Conservation (phyloP, 2,329 filamentous ascomycete species). For the Sclerotinia spermophila region DNA sequence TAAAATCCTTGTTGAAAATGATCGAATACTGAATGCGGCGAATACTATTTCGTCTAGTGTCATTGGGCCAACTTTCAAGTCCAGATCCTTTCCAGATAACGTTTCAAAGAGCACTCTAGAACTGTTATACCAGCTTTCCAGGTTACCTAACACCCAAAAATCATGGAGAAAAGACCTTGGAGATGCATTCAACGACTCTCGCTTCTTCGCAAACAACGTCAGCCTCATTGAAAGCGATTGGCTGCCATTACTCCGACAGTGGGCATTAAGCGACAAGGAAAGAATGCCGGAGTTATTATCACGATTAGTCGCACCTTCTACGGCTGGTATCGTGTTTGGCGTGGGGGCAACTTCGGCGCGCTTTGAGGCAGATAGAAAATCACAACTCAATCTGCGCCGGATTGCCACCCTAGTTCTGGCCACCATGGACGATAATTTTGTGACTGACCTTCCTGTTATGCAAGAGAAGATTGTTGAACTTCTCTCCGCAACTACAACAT, state of each 20-base stretch:
- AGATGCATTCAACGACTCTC: constrained; percentile 86
- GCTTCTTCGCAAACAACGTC: constrained; percentile 73
- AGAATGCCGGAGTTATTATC: constrained; percentile 75
- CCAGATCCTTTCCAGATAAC: constrained; percentile 83
- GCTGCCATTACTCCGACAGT: constrained; percentile 80
- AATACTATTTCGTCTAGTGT: constrained; percentile 79
- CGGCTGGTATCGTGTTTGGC: constrained; percentile 96
- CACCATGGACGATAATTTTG: constrained; percentile 73
- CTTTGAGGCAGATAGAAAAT: constrained; percentile 90
- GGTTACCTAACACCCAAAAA: constrained; percentile 77
- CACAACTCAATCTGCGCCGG: constrained; percentile 83
- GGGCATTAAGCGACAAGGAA: constrained; percentile 83
- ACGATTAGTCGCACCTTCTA: constrained; percentile 78
- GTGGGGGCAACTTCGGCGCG: constrained; percentile 91
- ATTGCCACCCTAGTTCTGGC: constrained; percentile 77
- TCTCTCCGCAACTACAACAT: constrained; percentile 75
- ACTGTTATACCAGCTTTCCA: constrained; percentile 73
- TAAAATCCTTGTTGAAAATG: constrained; percentile 79
- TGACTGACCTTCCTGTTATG: constrained; percentile 67
- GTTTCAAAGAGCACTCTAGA: constrained; percentile 67
- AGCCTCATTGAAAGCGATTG: constrained; percentile 67
- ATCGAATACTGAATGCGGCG: constrained; percentile 75
- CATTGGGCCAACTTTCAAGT: constrained; percentile 75
- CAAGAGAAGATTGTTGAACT: constrained; percentile 85
- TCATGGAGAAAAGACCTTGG: constrained; percentile 88